Evolutionary conservation across 2,329 filamentous ascomycete species (phyloP), one percentile per base, ranked within the genome.

Genomic region (Trichoderma polysporum): DNA sequence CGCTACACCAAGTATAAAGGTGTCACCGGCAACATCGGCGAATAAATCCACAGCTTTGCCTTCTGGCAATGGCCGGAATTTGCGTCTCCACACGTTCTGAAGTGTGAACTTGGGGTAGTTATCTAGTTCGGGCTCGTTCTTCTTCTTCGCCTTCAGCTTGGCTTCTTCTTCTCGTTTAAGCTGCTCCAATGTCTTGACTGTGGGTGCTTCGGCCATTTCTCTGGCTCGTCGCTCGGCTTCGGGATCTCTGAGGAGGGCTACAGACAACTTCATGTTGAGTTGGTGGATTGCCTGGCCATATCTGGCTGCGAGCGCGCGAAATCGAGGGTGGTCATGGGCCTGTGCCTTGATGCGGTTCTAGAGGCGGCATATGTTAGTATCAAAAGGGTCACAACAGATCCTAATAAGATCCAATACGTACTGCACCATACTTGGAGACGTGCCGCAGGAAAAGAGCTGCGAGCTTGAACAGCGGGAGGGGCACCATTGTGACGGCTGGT

Each of bases 361-460:
- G 25, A 9, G 3, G 37, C 31, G n/a, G 62, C 75, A 61, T 75
- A 72, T 61, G 39, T 57, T 19, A 65, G 9, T 29, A 61, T 54
- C 22, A 25, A 17, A 25, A 12, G 2, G 7, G 12, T 15, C 15
- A 25, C 9, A 52, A 6, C 50, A 31, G 5, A 7, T 27, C 19
- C 19, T 25, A 62, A 22, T 27, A 29, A n/a, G 35, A 10, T 62
- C 8, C 25, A 31, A 37, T 54, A 79, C 86, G 71, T 84, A 90
- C 88, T 65, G 88, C 88, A 74, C 88, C 88, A 81, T 90, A 90
- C 78, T 90, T 90, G 66, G 88, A 90, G 62, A 90, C 78, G 74
- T 90, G 88, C 71, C 86, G 84, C 73, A 90, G 81, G 71, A 90
- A 88, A 54, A 90, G 81, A 66, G 87, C 77, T 25, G 84, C 88